Conservation (phyloP, 306 rosid genomes). For the Malus domestica region ASM211411v1 NC_041799.1:22271001-22271500, state of each 20-base stretch:
- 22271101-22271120: constrained; percentile 43
- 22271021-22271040: constrained; percentile 92
- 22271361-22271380: constrained; percentile 90
- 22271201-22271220: not conserved
- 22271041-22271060: constrained; percentile 97
- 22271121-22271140: not conserved
- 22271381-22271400: constrained; percentile 94
- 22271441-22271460: constrained; percentile 76
- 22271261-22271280: not conserved
- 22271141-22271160: not conserved
- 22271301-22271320: constrained; percentile 69
- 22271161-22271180: not conserved
- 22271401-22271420: constrained; percentile 89
- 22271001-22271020: constrained; percentile 92
- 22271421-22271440: constrained; percentile 92
- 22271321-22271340: constrained; percentile 71
- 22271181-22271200: not conserved
- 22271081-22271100: constrained; percentile 90
- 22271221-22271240: constrained; percentile 1
- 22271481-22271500: constrained; percentile 2
- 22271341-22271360: constrained; percentile 91
- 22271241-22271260: not conserved
- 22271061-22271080: constrained; percentile 56
- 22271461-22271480: not conserved
- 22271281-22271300: constrained; percentile 6